Percentiles rank a stretch among this genome's conserved stretches.
phyloP scores from a whole-genome alignment of 371 early-diverging fungal species.

The Zychaea mexicana region DNA sequence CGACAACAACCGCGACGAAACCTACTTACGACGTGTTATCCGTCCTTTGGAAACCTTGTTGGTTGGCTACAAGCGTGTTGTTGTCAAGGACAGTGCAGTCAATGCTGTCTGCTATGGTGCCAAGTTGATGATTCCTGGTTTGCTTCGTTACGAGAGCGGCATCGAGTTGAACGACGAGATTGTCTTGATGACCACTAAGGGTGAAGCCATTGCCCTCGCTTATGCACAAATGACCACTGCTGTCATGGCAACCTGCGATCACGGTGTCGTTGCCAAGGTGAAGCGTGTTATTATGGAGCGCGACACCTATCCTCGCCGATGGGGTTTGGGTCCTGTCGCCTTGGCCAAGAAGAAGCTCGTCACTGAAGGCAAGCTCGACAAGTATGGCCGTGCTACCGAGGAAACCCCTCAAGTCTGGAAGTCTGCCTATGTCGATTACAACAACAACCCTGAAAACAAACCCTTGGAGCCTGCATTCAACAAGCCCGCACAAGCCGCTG shows the following conservation, averaged over 20 bases:
- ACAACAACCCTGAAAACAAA: conserved; percentile 50
- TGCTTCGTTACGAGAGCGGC: conserved; percentile 96
- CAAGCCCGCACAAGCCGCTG: conserved; percentile 28
- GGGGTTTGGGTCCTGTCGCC: conserved; percentile 97
- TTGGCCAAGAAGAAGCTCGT: conserved; percentile 96
- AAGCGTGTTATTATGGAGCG: conserved; percentile 99
- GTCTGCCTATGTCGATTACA: conserved; percentile 74
- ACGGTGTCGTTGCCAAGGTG: conserved; percentile 98
- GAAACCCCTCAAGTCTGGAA: conserved; percentile 83
- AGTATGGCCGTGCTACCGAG: conserved; percentile 89
- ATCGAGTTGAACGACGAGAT: conserved; percentile 96
- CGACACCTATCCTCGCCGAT: conserved; percentile 97
- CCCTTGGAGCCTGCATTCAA: conserved; percentile 35
- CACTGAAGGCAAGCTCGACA: conserved; percentile 96
- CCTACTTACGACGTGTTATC: conserved; percentile 89
- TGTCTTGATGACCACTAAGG: conserved; percentile 99
- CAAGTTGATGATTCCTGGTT: conserved; percentile 98
- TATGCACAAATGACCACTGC: conserved; percentile 97
- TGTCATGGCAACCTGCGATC: conserved; percentile 86
- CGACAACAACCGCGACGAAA: conserved; percentile 95
- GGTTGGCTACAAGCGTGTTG: conserved; percentile 95
- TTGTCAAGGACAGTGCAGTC: conserved; percentile 99
- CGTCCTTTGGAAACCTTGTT: conserved; percentile 97
- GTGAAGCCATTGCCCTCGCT: conserved; percentile 99
- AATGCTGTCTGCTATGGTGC: conserved; percentile 99